A percentile compares a stretch with the other conserved stretches of the same genome.
Conservation (phyloP, 2,329 filamentous ascomycete genomes). For the Periconia digitata region DNA sequence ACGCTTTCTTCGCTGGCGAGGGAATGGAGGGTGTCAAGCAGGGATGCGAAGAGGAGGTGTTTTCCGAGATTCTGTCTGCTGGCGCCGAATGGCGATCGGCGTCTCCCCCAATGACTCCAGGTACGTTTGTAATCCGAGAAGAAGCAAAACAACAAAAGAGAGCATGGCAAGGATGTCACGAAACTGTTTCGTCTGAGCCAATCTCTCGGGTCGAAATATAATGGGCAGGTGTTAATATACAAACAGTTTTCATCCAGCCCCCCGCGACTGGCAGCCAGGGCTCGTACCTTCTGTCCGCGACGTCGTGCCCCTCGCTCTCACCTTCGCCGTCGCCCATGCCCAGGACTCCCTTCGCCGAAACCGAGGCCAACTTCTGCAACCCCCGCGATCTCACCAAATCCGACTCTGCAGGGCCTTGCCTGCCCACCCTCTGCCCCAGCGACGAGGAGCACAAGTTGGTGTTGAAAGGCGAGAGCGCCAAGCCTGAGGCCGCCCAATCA, state of each 20-base stretch:
- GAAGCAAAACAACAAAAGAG: not conserved
- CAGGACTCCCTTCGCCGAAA: constrained; percentile 66
- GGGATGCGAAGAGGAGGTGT: constrained; percentile 68
- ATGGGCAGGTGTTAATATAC: constrained; percentile 22
- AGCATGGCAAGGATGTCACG: no score
- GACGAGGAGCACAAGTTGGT: constrained; percentile 62
- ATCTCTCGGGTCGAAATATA: not conserved
- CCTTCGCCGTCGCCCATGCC: constrained; percentile 83
- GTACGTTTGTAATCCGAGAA: constrained; percentile 56
- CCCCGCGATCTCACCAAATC: constrained; percentile 83
- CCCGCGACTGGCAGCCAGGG: constrained; percentile 64
- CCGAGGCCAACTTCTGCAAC: constrained; percentile 84
- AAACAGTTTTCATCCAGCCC: constrained; percentile 66
- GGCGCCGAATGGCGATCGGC: constrained; percentile 75
- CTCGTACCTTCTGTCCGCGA: constrained; percentile 72
- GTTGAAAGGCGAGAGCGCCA: constrained; percentile 49
- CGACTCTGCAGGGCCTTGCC: constrained; percentile 61
- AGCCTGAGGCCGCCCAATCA: constrained; percentile 31
- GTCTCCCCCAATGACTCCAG: constrained; percentile 87
- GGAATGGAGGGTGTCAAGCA: constrained; percentile 50
- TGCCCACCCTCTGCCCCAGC: constrained; percentile 62
- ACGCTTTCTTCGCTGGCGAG: constrained; percentile 66
- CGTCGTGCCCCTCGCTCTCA: constrained; percentile 79
- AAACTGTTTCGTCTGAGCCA: no score
- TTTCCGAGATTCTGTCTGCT: constrained; percentile 70